Percentiles rank a stretch among this genome's conserved stretches.
Conservation (phyloP, 1,284 basidiomycete species). For the Ustilago vetiveriae region DNA sequence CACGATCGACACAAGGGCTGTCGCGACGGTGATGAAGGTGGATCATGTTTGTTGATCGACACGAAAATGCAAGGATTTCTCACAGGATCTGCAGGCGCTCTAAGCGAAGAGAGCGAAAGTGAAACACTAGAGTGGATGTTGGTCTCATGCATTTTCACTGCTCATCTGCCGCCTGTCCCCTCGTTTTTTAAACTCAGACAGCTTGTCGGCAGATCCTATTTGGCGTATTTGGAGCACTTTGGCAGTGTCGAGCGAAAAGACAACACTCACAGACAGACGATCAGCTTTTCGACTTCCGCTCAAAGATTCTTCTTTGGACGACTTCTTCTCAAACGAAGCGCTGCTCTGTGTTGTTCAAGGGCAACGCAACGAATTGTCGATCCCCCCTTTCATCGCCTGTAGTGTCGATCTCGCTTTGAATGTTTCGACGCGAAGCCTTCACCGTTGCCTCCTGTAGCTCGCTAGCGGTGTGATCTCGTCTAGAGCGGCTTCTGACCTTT, state of each 20-base stretch:
- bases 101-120: no score
- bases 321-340: background rate
- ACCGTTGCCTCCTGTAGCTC: background rate
- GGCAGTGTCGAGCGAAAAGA: no score
- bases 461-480: no score
- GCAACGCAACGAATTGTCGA: background rate
- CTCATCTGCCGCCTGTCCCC: conserved; percentile 3
- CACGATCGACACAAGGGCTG: no score
- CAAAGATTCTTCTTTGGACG: background rate
- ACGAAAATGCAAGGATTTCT: background rate
- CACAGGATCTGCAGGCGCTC: no score
- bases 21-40: background rate
- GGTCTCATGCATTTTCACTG: conserved; percentile 8
- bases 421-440: background rate
- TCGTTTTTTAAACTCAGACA: conserved; percentile 4
- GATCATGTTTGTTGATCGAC: conserved; percentile 1
- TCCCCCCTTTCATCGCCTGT: no score
- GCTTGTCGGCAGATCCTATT: background rate
- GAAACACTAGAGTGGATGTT: conserved; percentile 11
- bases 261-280: no score
- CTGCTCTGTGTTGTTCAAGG: no score
- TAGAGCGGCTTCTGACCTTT: background rate
- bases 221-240: no score
- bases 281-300: background rate
- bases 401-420: background rate